Percentiles rank a stretch among this genome's conserved stretches.
These are phyloP conservation scores for Ganoderma sinense DNA, from an alignment of 1,284 basidiomycete genomes.

Conservation along the genomic window DNA sequence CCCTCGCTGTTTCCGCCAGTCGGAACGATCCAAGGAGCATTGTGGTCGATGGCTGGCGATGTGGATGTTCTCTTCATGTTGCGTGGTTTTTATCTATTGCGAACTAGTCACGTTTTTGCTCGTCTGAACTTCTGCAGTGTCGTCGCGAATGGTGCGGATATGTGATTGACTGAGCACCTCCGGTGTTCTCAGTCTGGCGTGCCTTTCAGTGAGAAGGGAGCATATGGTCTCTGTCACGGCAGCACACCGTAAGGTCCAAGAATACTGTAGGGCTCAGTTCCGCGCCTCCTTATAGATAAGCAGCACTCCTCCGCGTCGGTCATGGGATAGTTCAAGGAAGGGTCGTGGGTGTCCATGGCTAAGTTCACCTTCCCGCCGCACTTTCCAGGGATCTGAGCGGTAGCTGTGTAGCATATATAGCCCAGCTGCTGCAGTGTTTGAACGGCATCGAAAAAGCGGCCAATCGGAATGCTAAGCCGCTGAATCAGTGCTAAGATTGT, in stretches of 20 bases:
- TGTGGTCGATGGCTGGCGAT: not conserved
- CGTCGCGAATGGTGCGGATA: not conserved
- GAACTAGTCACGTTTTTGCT: conserved; percentile 8
- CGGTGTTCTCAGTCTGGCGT: not conserved
- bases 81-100: conserved; percentile 8
- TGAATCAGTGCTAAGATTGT: not conserved
- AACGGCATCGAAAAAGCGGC: not conserved
- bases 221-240: conserved; percentile 25
- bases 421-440: not conserved
- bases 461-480: not conserved
- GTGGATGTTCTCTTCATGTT: not conserved
- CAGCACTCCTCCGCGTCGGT: conserved; percentile 10
- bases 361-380: not conserved
- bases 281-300: conserved; percentile 9
- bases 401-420: conserved; percentile 4
- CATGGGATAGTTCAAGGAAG: conserved; percentile 16
- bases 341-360: conserved; percentile 18
- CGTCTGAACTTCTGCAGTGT: not conserved
- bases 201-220: conserved; percentile 1
- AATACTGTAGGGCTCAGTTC: not conserved
- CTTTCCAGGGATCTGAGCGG: conserved; percentile 19
- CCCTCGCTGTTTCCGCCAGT: conserved; percentile 4
- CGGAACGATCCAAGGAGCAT: conserved; percentile 22
- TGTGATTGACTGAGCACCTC: not conserved
- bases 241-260: conserved; percentile 8